Evolutionary conservation across 768 basidiomycete species (phyloP).

Genomic region (Wakefieldia striispora): DNA sequence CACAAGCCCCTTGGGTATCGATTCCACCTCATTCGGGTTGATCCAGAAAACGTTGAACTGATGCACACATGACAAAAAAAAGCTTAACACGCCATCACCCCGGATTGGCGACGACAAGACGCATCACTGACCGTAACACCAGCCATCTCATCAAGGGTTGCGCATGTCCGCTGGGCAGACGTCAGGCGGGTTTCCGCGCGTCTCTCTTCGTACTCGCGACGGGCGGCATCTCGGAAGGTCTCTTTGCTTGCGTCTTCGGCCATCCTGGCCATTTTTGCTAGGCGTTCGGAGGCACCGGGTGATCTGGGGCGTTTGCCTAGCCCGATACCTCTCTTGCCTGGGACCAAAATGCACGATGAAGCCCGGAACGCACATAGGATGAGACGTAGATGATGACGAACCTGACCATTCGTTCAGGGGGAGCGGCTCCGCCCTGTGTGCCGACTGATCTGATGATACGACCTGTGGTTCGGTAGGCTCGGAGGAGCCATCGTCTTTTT

Average conservation of each 20-base stretch:
- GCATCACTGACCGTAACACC: conserved; percentile 47
- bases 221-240: conserved; percentile 67
- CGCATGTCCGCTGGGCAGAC: conserved; percentile 73
- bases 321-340: conserved; percentile 81
- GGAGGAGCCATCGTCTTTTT: background rate
- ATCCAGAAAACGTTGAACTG: conserved; percentile 86
- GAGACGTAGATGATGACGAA: conserved; percentile 32
- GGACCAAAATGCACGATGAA: conserved; percentile 6
- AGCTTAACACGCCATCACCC: conserved; percentile 4
- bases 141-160: conserved; percentile 69
- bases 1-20: conserved; percentile 65
- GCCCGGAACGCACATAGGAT: background rate
- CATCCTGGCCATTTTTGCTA: conserved; percentile 70
- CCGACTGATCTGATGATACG: conserved; percentile 5
- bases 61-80: background rate
- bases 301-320: conserved; percentile 65
- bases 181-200: conserved; percentile 69
- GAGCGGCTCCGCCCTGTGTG: conserved; percentile 64
- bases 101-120: background rate
- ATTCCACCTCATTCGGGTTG: conserved; percentile 58
- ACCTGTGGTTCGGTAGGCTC: conserved; percentile 2
- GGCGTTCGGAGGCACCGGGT: conserved; percentile 57
- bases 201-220: conserved; percentile 72
- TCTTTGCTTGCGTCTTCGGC: conserved; percentile 51
- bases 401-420: conserved; percentile 83